Evolutionary conservation across 192 early-diverging fungal species (phyloP).

Genomic region (Chytriomyces confervae): DNA sequence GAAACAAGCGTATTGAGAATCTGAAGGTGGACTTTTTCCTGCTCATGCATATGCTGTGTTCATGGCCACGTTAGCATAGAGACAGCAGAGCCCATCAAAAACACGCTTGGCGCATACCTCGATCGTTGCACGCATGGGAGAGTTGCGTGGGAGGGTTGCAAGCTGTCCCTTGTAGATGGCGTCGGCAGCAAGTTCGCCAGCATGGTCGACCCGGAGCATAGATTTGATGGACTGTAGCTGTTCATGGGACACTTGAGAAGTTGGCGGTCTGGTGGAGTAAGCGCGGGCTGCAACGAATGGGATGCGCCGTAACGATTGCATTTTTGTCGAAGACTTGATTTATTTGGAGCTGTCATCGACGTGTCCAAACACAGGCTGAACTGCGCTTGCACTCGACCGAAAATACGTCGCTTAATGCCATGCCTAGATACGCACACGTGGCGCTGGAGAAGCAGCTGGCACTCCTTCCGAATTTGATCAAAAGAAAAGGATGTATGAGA

Average conservation of each 20-base stretch:
- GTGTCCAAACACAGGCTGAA: too few relatives aligned
- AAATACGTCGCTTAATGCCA: too few relatives aligned
- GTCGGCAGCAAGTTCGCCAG: constrained; percentile 94
- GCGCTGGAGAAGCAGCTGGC: too few relatives aligned
- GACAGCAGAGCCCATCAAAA: not conserved
- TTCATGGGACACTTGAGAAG: not conserved
- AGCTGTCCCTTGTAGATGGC: constrained; percentile 97
- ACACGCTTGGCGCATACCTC: constrained; percentile 51
- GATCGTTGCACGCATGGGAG: constrained; percentile 71
- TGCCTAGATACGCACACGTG: too few relatives aligned
- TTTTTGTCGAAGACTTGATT: too few relatives aligned
- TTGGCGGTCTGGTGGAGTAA: too few relatives aligned
- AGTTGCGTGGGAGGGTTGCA: constrained; percentile 74
- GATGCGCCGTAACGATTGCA: too few relatives aligned
- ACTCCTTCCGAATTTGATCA: too few relatives aligned
- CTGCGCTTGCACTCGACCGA: too few relatives aligned
- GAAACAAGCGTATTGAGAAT: constrained; percentile 79
- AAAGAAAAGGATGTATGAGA: too few relatives aligned
- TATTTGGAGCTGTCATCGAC: too few relatives aligned
- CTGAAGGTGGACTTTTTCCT: constrained; percentile 84
- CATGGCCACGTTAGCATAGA: constrained; percentile 5
- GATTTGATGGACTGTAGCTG: constrained; percentile 31
- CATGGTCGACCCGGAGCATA: constrained; percentile 96
- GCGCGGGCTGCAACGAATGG: too few relatives aligned
- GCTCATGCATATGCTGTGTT: constrained; percentile 90